Base-by-base conservation (phyloP, 345 rosid genomes). In the Capsella bursapastoris region DNA sequence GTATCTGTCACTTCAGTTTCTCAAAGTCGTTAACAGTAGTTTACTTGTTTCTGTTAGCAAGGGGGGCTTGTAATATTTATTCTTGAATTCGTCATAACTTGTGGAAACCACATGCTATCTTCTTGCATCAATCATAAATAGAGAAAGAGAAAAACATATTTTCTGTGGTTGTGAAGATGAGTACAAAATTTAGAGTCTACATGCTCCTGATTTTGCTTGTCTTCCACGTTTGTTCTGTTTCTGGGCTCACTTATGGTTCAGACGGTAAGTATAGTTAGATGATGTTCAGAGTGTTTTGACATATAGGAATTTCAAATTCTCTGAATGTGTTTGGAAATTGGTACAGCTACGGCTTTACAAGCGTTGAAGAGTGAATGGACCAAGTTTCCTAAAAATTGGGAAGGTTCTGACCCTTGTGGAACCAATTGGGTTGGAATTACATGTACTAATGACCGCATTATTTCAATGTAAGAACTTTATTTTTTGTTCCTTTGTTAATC, bases 121-220 rank as follows among this genome's bases (percentile, higher is more conserved):
- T 58, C 45, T 58, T 37, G 29, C 12, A 37, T 18, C n/a, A 57
- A 25, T 28, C 3, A 66, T 12, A 60, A 28, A 35, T 11, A 56
- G 35, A 22, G 34, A 48, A 74, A 55, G 44, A 65, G 32, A 64
- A 57, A 37, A 67, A 1, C 0, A 14, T 44, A 14, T 14, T 48
- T 25, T 15, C 16, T 48, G 25, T 48, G 52, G 52, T n/a, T 48
- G 0, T 48, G 10, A 48, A 3, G 29, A 57, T n/a, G 43, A 78
- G 58, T 74, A 51, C 82, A 48, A 76, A 76, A 68, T 49, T 50
- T 77, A 61, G 75, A 77, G 69, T 71, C 3, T 70, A 74, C 58
- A 57, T 70, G 76, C 70, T 88, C 56, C 25, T 79, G 25, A 38
- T 66, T 60, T 67, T 74, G 22, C 53, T 63, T 64, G 48, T 63